A percentile compares a stretch with the other conserved stretches of the same genome.
Conservation (phyloP, 768 basidiomycete species). For the Nevesoporus exiguus region DNA sequence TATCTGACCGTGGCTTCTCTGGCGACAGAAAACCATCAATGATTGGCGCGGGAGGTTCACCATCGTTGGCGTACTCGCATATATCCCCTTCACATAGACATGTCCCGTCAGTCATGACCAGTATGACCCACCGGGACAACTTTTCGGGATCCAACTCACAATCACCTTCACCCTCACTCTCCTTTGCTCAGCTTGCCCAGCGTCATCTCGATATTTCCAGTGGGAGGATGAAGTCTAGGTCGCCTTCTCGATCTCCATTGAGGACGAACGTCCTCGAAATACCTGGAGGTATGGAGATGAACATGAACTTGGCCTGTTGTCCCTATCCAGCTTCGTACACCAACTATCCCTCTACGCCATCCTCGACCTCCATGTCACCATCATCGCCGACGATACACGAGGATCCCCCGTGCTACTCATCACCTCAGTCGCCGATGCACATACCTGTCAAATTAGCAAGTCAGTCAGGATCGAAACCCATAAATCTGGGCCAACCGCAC, state of each 20-base stretch:
- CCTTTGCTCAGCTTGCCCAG: constrained; percentile 24
- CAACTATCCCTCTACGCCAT: constrained; percentile 55
- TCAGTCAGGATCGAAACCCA: constrained; percentile 15
- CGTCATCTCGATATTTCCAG: constrained; percentile 21
- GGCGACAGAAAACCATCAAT: constrained; percentile 4
- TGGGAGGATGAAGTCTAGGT: constrained; percentile 29
- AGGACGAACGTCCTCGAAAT: constrained; percentile 18
- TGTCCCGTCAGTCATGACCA: constrained; percentile 47
- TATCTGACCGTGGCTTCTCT: constrained; percentile 15
- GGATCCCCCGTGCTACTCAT: constrained; percentile 19
- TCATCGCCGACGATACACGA: constrained; percentile 36
- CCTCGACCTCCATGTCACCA: constrained; percentile 52
- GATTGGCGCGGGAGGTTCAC: constrained; percentile 5
- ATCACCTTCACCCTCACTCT: constrained; percentile 5
- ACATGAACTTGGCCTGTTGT: constrained; percentile 7
- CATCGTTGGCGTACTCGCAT: constrained; percentile 18
- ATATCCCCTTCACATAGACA: constrained; percentile 41
- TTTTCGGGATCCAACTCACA: constrained; percentile 16
- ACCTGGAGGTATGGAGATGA: constrained; percentile 14
- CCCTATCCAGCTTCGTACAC: constrained; percentile 35
- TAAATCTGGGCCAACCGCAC: constrained; percentile 12
- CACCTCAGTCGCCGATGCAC: constrained; percentile 15
- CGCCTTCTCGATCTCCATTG: constrained; percentile 32
- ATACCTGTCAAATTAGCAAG: constrained; percentile 17
- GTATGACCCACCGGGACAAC: constrained; percentile 33